Evolutionary conservation across 2,329 filamentous ascomycete species (phyloP), one percentile per base, ranked within the genome.

Genomic region (Emmonsiellopsis sp.): DNA sequence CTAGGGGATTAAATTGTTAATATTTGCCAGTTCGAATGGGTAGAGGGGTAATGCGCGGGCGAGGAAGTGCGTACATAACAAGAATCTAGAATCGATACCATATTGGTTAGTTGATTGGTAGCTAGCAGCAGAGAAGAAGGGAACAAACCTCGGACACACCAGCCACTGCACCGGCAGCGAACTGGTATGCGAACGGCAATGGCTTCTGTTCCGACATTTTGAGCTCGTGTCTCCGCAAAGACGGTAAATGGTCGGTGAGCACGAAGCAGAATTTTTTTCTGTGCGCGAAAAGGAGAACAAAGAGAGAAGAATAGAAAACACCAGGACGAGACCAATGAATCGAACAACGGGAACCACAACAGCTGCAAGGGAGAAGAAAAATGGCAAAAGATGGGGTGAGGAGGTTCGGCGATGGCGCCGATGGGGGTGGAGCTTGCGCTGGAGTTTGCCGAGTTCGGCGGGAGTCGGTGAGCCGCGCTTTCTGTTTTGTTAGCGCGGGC

Each of bases 161-260:
- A 68, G 93, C 93, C 69, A 98, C 87, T 69, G 93, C 93, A 77
- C 91, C 91, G 68, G 92, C 91, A 71, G 85, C 87, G 78, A 97
- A 95, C 77, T 95, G 91, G 83, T 96, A 96, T 63, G 83, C 73
- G 74, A 96, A 96, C 55, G 89, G 89, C 62, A 96, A 83, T 55
- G 91, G 88, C 61, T 84, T 71, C 51, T 81, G 74, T 60, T 77
- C 68, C 59, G 83, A 77, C 84, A 86, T 87, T 63, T 65, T 77
- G 75, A 49, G 36, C 17, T 32, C 17, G 36, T 17, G 9, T n/a
- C 27, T 36, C 8, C 31, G 14, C 10, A 49, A 9, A 6, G n/a
- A 27, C 11, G 11, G 6, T n/a, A 42, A 8, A 42, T 13, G 40
- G 17, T 14, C n/a, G 14, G 13, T 42, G 13, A n/a, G 10, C 13